These are phyloP conservation scores for Actinomucor elegans DNA, from an alignment of 371 early-diverging fungal species.

Conservation along the genomic window DNA sequence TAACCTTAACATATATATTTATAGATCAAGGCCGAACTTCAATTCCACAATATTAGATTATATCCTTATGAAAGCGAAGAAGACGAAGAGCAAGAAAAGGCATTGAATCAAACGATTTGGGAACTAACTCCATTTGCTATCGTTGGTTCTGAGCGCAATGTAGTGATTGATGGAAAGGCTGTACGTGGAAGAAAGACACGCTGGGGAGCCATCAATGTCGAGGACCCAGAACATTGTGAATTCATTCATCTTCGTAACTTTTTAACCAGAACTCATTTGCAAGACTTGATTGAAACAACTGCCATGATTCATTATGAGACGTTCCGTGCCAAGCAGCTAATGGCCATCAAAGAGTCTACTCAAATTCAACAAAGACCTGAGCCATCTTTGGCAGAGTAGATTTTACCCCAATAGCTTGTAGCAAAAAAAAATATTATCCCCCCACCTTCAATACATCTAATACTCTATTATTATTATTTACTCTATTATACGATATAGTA, in stretches of 20 bases:
- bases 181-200: conserved; percentile 71
- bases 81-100: conserved; percentile 77
- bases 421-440: not conserved
- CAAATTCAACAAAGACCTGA: conserved; percentile 21
- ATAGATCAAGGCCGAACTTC: conserved; percentile 87
- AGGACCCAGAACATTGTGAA: conserved; percentile 74
- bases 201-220: conserved; percentile 71
- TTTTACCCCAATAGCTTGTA: no score
- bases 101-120: conserved; percentile 72
- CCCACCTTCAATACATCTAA: not conserved
- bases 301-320: conserved; percentile 88
- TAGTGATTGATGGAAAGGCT: conserved; percentile 78
- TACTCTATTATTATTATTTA: no score
- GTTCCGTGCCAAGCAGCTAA: conserved; percentile 85
- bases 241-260: conserved; percentile 85
- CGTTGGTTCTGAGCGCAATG: conserved; percentile 81
- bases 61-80: conserved; percentile 88
- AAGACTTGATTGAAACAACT: conserved; percentile 86
- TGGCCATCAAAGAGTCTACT: conserved; percentile 80
- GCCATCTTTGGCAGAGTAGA: not conserved
- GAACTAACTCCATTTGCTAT: conserved; percentile 83
- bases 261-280: conserved; percentile 81
- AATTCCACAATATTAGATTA: conserved; percentile 85
- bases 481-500: no score
- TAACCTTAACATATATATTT: conserved; percentile 59